A percentile compares a stretch with the other conserved stretches of the same genome.
phyloP scores from a whole-genome alignment of 2,329 filamentous ascomycete species.

The Fusarium anthophilum region DNA sequence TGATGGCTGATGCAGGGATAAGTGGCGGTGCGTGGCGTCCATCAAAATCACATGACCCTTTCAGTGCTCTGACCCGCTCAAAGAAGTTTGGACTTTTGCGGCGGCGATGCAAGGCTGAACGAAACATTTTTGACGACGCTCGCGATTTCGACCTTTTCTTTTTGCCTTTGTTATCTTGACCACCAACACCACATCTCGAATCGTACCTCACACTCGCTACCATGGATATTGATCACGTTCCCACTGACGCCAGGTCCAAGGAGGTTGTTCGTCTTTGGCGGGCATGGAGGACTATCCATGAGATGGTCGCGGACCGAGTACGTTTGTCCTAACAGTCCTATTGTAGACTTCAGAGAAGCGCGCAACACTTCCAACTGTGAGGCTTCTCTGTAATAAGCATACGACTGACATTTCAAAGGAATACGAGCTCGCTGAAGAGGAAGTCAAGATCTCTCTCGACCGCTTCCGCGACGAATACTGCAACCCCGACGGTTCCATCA shows the following conservation, averaged over 20 bases:
- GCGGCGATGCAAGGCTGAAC: conserved; percentile 41
- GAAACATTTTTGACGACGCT: conserved; percentile 42
- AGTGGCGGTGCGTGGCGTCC: conserved; percentile 3
- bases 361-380: background rate
- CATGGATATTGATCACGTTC: conserved; percentile 55
- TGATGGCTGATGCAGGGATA: background rate
- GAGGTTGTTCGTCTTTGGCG: conserved; percentile 82
- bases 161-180: conserved; percentile 7
- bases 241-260: conserved; percentile 61
- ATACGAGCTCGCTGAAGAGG: conserved; percentile 90
- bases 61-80: conserved; percentile 27
- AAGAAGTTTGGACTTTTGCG: conserved; percentile 36
- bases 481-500: conserved; percentile 75
- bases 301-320: conserved; percentile 94
- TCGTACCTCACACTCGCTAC: background rate
- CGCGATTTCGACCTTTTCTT: conserved; percentile 8
- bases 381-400: background rate
- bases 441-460: conserved; percentile 87
- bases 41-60: conserved; percentile 35
- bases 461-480: conserved; percentile 79
- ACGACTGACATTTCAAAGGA: conserved; percentile 65
- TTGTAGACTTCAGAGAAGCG: conserved; percentile 1
- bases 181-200: conserved; percentile 9
- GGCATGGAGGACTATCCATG: conserved; percentile 90
- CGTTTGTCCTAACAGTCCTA: conserved; percentile 21